Evolutionary conservation across 306 rosid genomes (phyloP).

Genomic region (Trifolium pratense): DNA sequence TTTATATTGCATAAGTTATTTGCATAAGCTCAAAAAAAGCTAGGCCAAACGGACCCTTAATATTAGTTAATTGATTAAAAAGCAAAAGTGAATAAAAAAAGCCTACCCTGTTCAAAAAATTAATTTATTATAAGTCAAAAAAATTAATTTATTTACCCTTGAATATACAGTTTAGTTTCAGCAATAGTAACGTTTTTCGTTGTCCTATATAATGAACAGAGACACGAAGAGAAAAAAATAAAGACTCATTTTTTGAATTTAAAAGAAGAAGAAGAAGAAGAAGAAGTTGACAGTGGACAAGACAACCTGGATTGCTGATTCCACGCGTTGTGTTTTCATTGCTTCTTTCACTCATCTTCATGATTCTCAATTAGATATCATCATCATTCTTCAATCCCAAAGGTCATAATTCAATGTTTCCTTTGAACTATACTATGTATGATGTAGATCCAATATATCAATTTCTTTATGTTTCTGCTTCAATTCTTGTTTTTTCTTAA

Average conservation of each 20-base stretch:
- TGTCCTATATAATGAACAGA: constrained; percentile 5
- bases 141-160: not conserved
- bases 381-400: constrained; percentile 31
- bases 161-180: not conserved
- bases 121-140: no score
- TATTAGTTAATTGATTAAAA: not conserved
- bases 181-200: constrained; percentile 29
- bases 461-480: constrained; percentile 34
- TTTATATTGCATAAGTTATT: no score
- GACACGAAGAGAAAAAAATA: not conserved
- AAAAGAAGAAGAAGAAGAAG: constrained; percentile 8
- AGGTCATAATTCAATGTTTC: constrained; percentile 41
- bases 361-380: constrained; percentile 27
- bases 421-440: not conserved
- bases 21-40: no score
- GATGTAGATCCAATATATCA: constrained; percentile 33
- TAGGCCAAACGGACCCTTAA: no score
- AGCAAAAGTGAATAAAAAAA: not conserved
- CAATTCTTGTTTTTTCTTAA: constrained; percentile 25
- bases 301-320: constrained; percentile 48
- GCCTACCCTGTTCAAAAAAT: not conserved
- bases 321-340: constrained; percentile 32
- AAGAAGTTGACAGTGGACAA: constrained; percentile 19
- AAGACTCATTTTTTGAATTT: constrained; percentile 36
- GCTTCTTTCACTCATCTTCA: constrained; percentile 37